Conservation (phyloP, 1,284 basidiomycete genomes). For the Pterulicium gracile region DNA sequence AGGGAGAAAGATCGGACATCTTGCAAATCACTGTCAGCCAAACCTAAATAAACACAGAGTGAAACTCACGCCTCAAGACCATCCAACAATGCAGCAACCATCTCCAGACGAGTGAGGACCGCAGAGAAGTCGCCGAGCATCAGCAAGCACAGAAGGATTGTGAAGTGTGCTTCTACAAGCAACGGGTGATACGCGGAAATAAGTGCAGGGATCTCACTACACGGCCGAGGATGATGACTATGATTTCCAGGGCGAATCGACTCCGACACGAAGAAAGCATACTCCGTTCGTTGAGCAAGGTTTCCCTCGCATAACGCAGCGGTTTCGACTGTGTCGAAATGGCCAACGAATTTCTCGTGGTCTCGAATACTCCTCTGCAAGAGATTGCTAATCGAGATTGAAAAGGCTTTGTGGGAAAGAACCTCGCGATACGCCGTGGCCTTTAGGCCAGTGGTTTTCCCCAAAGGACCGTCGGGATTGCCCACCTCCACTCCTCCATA, state of each 20-base stretch:
- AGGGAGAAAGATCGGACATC: slow-evolving; percentile 70
- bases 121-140: slow-evolving; percentile 62
- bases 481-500: slow-evolving; percentile 72
- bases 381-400: slow-evolving; percentile 44
- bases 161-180: slow-evolving; percentile 74
- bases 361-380: slow-evolving; percentile 68
- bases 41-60: too few species aligned
- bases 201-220: slow-evolving; percentile 31
- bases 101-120: slow-evolving; percentile 50
- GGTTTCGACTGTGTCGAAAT: slow-evolving; percentile 63
- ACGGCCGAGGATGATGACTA: slow-evolving; percentile 18
- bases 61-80: slow-evolving; percentile 62
- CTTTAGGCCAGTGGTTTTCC: slow-evolving; percentile 45
- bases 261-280: slow-evolving; percentile 59
- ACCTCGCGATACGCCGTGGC: slow-evolving; percentile 46
- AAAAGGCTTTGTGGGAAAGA: slow-evolving; percentile 39
- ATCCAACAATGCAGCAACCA: slow-evolving; percentile 56
- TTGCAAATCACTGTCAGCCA: too few species aligned
- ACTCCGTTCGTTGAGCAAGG: slow-evolving; percentile 43
- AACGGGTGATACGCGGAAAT: slow-evolving; percentile 82
- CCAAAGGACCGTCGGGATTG: slow-evolving; percentile 64
- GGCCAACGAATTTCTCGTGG: slow-evolving; percentile 67
- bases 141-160: slow-evolving; percentile 56
- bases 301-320: slow-evolving; percentile 28
- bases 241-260: slow-evolving; percentile 50